A percentile compares a stretch with the other conserved stretches of the same genome.
Conservation (phyloP, 257 asterid species). For the Cordia subcordata region DNA sequence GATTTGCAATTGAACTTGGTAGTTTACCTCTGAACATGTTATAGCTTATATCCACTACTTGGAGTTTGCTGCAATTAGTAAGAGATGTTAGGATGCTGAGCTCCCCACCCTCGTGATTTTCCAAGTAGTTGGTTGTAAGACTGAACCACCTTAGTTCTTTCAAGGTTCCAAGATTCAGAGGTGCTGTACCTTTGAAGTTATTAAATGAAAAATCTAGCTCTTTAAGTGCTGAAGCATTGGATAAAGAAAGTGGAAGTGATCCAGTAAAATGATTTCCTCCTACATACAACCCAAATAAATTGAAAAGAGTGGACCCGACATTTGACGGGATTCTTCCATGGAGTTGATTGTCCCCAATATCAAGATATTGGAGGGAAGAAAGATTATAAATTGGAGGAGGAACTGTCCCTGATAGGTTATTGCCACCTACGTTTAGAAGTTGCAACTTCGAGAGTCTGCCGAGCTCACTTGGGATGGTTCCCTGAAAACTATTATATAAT, state of each 20-base stretch:
- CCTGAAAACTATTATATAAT: neutral
- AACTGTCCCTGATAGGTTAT: neutral
- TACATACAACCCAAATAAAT: neutral
- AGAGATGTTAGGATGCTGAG: too few relatives aligned
- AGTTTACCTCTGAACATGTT: too few relatives aligned
- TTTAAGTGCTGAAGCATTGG: too few relatives aligned
- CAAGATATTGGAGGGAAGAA: neutral
- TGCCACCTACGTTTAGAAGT: neutral
- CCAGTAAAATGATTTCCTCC: neutral
- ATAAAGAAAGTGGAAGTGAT: neutral
- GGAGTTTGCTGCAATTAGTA: too few relatives aligned
- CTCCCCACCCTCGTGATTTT: too few relatives aligned
- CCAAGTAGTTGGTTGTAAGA: too few relatives aligned
- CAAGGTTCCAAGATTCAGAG: too few relatives aligned
- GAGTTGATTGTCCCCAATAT: neutral
- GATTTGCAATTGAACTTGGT: too few relatives aligned
- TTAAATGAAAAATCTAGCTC: too few relatives aligned
- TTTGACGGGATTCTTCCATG: conserved; percentile 14
- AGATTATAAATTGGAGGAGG: neutral
- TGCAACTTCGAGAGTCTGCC: neutral
- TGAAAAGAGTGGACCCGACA: neutral
- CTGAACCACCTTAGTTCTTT: too few relatives aligned
- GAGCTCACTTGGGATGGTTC: neutral
- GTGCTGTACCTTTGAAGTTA: too few relatives aligned
- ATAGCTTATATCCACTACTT: too few relatives aligned